Conservation (phyloP, 805 yeast species). For the Scheffersomyces ergatensis region DNA sequence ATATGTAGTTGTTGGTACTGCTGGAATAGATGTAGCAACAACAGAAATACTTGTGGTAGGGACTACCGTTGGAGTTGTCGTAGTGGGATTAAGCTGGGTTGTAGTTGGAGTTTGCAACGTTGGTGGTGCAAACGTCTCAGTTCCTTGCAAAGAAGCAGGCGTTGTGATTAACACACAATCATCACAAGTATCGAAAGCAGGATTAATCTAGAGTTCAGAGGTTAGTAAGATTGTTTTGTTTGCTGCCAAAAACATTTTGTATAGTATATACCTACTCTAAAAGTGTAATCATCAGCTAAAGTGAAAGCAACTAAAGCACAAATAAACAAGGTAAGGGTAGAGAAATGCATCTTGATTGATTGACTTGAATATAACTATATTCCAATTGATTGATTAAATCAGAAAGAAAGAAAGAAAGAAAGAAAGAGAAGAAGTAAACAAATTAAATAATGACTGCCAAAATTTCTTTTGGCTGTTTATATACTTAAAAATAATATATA, state of each 20-base stretch:
- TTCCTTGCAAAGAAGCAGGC: not conserved
- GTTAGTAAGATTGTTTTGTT: not conserved
- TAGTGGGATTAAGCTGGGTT: not conserved
- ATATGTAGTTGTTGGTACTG: slow-evolving; percentile 1
- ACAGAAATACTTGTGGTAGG: not conserved
- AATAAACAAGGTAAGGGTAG: too few species aligned
- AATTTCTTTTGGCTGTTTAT: not conserved
- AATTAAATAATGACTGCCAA: not conserved
- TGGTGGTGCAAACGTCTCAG: not conserved
- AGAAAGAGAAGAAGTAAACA: too few species aligned
- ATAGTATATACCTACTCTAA: not conserved
- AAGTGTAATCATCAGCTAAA: not conserved
- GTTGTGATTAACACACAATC: slow-evolving; percentile 10
- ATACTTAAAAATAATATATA: not conserved
- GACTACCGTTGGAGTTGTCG: not conserved
- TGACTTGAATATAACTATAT: too few species aligned
- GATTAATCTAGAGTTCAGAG: slow-evolving; percentile 7
- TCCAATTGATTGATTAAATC: too few species aligned
- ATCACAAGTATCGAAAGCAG: slow-evolving; percentile 10
- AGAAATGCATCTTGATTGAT: too few species aligned
- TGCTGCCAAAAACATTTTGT: not conserved
- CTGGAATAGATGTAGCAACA: not conserved
- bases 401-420: too few species aligned
- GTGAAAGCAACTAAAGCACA: not conserved
- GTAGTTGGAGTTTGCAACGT: not conserved